phyloP scores from a whole-genome alignment of 495 filamentous ascomycete species.

The Penicillium atrosanguineum region DNA sequence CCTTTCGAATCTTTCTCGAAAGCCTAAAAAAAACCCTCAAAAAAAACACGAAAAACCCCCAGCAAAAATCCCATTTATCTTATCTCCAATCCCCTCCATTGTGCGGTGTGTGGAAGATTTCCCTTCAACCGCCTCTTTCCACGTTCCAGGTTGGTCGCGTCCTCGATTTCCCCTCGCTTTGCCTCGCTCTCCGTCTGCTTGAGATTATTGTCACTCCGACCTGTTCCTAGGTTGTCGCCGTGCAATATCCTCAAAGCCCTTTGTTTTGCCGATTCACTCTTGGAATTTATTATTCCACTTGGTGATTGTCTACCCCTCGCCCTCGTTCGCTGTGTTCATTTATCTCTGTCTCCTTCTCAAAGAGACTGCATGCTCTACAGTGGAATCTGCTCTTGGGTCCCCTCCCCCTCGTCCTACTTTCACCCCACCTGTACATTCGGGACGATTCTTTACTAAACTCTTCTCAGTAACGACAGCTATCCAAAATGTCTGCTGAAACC shows the following conservation, averaged over 20 bases:
- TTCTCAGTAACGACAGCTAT: conserved; percentile 22
- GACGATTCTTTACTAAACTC: conserved; percentile 14
- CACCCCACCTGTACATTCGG: conserved; percentile 4
- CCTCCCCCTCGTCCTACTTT: conserved; percentile 2
- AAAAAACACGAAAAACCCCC: conserved; percentile 42
- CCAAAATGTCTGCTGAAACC: conserved; percentile 49
- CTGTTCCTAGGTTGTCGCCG: background rate
- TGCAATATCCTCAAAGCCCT: conserved; percentile 17
- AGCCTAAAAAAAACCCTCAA: conserved; percentile 42
- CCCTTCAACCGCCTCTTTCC: conserved; percentile 27
- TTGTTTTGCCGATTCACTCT: conserved; percentile 16
- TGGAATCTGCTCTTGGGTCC: conserved; percentile 15
- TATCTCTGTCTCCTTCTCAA: conserved; percentile 1
- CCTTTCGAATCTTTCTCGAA: conserved; percentile 43
- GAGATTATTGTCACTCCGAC: background rate
- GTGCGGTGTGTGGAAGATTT: conserved; percentile 43
- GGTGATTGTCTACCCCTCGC: conserved; percentile 5
- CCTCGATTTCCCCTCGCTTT: background rate
- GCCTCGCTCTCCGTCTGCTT: background rate
- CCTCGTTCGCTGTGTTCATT: conserved; percentile 1
- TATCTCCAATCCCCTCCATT: conserved; percentile 36
- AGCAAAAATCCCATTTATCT: conserved; percentile 25
- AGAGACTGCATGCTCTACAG: conserved; percentile 14
- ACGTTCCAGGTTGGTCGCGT: conserved; percentile 26
- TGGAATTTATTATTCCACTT: conserved; percentile 11